These are phyloP conservation scores for Cyberlindnera euphorbiae DNA, from an alignment of 805 yeast genomes.

Conservation along the genomic window DNA sequence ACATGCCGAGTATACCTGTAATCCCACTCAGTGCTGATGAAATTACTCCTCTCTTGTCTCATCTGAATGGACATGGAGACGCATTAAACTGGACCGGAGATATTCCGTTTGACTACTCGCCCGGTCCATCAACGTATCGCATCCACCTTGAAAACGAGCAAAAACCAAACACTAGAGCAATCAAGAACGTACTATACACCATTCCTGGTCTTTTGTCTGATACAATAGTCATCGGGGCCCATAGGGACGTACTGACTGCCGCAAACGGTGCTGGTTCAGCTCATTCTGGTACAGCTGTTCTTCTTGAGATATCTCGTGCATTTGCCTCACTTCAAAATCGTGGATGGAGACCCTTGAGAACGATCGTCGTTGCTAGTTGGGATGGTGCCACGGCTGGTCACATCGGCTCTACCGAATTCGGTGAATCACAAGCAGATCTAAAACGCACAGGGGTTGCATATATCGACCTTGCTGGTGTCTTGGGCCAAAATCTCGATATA, in stretches of 20 bases:
- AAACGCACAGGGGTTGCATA: constrained; percentile 50
- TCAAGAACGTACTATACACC: constrained; percentile 45
- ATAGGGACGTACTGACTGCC: constrained; percentile 46
- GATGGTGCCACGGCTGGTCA: constrained; percentile 76
- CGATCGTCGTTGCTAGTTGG: constrained; percentile 71
- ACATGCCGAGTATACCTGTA: constrained; percentile 49
- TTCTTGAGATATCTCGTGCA: constrained; percentile 51
- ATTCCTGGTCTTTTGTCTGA: constrained; percentile 57
- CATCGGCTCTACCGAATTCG: constrained; percentile 76
- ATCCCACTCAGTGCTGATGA: constrained; percentile 45
- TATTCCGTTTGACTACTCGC: constrained; percentile 37
- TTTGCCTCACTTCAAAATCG: constrained; percentile 37
- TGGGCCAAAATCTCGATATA: constrained; percentile 45
- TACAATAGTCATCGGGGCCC: constrained; percentile 50
- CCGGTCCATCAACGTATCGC: constrained; percentile 40
- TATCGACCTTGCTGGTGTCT: constrained; percentile 45
- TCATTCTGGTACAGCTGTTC: constrained; percentile 43
- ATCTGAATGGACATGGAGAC: neutral
- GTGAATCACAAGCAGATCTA: constrained; percentile 47
- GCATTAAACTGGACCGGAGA: constrained; percentile 33
- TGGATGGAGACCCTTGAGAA: constrained; percentile 71
- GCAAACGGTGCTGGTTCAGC: constrained; percentile 48
- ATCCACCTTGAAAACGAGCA: constrained; percentile 41
- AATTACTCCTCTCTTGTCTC: constrained; percentile 16
- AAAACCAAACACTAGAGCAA: constrained; percentile 36